phyloP scores from a whole-genome alignment of 352 stramenopile species.

The Phytophthora fragariaefolia region DNA sequence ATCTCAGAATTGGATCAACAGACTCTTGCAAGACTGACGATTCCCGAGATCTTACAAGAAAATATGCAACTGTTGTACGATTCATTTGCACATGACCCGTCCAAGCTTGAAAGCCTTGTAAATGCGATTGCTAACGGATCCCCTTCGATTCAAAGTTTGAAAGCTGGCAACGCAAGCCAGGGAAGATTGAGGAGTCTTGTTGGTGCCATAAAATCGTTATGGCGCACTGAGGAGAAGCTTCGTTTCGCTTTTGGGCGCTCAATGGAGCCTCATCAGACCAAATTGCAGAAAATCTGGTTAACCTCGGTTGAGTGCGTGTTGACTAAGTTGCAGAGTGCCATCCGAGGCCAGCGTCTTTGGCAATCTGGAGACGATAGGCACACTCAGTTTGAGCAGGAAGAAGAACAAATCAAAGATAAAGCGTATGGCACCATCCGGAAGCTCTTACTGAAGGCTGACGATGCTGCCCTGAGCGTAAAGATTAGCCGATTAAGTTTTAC shows the following conservation, averaged over 20 bases:
- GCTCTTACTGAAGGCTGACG: not conserved
- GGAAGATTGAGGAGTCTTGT: not conserved
- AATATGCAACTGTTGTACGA: not conserved
- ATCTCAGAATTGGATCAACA: not conserved
- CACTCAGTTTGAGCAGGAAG: not conserved
- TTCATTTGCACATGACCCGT: not conserved
- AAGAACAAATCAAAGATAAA: not conserved
- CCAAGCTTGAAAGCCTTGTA: not conserved
- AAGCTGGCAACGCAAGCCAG: not conserved
- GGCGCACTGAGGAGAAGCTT: not conserved
- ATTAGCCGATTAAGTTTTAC: not conserved
- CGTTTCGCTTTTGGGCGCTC: not conserved
- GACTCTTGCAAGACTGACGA: not conserved
- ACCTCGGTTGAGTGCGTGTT: not conserved
- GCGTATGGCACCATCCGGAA: not conserved
- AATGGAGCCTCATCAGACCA: conserved; percentile 9
- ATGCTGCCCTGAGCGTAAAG: not conserved
- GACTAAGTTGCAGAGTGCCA: not conserved
- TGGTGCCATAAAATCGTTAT: not conserved
- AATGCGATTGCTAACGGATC: not conserved
- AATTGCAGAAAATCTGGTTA: conserved; percentile 4
- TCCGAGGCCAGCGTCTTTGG: not conserved
- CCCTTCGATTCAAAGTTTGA: too few relatives aligned
- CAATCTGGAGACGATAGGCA: conserved; percentile 1
- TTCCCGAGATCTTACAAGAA: not conserved